phyloP scores from a whole-genome alignment of 2,329 filamentous ascomycete species.

The Penicillium sp. region DNA sequence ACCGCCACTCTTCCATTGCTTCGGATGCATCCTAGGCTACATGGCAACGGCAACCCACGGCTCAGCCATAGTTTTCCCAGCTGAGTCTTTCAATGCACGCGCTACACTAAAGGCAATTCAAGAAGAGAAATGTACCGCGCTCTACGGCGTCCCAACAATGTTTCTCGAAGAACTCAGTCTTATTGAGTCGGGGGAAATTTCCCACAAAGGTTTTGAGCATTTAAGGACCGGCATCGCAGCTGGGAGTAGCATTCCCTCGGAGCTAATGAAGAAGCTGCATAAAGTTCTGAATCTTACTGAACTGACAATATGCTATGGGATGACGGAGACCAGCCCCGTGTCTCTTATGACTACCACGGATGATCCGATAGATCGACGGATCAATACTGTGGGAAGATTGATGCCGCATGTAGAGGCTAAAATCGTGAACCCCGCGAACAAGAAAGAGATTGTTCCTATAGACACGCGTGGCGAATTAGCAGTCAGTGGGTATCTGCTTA shows the following conservation, averaged over 20 bases:
- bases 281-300: constrained; percentile 71
- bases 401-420: constrained; percentile 81
- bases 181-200: constrained; percentile 54
- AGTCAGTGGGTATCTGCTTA: constrained; percentile 79
- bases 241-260: constrained; percentile 77
- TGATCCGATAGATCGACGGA: constrained; percentile 71
- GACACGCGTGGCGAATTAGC: constrained; percentile 76
- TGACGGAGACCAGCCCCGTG: constrained; percentile 80
- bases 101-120: constrained; percentile 66
- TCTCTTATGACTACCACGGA: constrained; percentile 75
- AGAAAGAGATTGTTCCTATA: constrained; percentile 57
- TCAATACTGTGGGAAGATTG: constrained; percentile 71
- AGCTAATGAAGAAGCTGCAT: constrained; percentile 67
- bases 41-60: constrained; percentile 89
- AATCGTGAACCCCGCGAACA: constrained; percentile 69
- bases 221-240: constrained; percentile 90
- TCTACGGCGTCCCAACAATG: constrained; percentile 95
- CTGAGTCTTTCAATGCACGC: constrained; percentile 78
- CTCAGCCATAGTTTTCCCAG: constrained; percentile 77
- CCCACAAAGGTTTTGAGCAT: constrained; percentile 57
- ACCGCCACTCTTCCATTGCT: constrained; percentile 66
- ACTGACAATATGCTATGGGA: constrained; percentile 91
- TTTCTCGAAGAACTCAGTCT: constrained; percentile 83
- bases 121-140: constrained; percentile 62
- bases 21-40: constrained; percentile 87